Percentiles rank a stretch among this genome's conserved stretches.
phyloP scores from a whole-genome alignment of 2,329 filamentous ascomycete species.

The Aspergillus fructus region DNA sequence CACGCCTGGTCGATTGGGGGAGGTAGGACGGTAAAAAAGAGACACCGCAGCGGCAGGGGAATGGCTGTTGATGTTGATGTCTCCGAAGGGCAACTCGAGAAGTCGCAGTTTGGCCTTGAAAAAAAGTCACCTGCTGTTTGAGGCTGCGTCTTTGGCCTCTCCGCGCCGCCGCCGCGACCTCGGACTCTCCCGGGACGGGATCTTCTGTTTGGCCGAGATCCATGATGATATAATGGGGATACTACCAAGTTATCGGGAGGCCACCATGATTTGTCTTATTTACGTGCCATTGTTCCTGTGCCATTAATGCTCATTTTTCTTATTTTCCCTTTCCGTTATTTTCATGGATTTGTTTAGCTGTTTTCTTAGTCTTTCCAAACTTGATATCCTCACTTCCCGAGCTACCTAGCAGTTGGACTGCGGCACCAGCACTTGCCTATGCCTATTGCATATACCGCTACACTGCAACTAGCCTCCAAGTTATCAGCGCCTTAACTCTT shows the following conservation, averaged over 20 bases:
- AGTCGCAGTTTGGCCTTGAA: constrained; percentile 20
- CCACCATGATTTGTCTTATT: neutral
- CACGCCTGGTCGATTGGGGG: constrained; percentile 23
- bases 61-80: constrained; percentile 8
- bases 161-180: constrained; percentile 23
- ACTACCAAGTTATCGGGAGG: neutral
- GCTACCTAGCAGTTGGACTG: neutral
- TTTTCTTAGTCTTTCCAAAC: neutral
- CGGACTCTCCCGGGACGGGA: constrained; percentile 15
- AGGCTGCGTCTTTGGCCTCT: constrained; percentile 30
- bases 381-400: neutral
- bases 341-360: neutral
- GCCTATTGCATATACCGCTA: neutral
- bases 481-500: constrained; percentile 10
- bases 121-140: constrained; percentile 36
- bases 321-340: neutral
- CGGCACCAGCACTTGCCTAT: no score
- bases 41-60: constrained; percentile 14
- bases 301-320: neutral
- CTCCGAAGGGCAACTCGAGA: constrained; percentile 12
- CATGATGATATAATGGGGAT: constrained; percentile 8
- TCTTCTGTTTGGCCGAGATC: constrained; percentile 17
- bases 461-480: neutral
- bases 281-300: neutral
- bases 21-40: constrained; percentile 10